Evolutionary conservation across 176 grass and related monocot species (phyloP).

Genomic region (Carex scoparia): DNA sequence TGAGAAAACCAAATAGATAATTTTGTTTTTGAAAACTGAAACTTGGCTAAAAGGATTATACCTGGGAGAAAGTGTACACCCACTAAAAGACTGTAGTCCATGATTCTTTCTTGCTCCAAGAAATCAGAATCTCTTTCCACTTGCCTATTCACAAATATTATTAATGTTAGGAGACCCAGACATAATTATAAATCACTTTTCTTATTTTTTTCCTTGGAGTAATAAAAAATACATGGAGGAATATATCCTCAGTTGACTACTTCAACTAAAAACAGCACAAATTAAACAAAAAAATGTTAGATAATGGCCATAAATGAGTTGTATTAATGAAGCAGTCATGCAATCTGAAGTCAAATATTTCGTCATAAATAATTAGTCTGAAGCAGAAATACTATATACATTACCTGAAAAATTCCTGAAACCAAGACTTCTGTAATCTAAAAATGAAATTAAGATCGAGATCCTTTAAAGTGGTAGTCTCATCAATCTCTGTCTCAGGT

Average conservation of each 20-base stretch:
- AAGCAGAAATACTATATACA: conserved; percentile 1
- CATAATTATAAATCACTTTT: neutral
- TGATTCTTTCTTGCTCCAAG: conserved; percentile 89
- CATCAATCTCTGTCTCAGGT: conserved; percentile 61
- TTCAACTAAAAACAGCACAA: neutral
- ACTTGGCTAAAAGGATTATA: conserved; percentile 13
- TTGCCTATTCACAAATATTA: conserved; percentile 46
- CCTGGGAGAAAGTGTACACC: conserved; percentile 74
- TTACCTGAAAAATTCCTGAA: conserved; percentile 61
- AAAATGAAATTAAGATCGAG: conserved; percentile 92
- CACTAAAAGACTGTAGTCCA: conserved; percentile 91
- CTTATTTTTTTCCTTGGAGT: neutral
- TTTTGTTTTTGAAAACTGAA: neutral
- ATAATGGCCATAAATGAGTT: neutral
- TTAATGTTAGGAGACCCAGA: neutral
- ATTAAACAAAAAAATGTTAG: neutral
- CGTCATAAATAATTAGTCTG: neutral
- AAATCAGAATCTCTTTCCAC: conserved; percentile 80
- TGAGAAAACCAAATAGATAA: neutral
- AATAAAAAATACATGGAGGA: neutral
- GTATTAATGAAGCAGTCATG: neutral
- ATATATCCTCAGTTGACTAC: neutral
- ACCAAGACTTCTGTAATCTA: conserved; percentile 54
- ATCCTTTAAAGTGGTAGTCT: conserved; percentile 68
- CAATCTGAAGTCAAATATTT: neutral